A percentile compares a stretch with the other conserved stretches of the same genome.
Evolutionary conservation across 116 monocot genomes (phyloP).

Genomic region (Posidonia oceanica): DNA sequence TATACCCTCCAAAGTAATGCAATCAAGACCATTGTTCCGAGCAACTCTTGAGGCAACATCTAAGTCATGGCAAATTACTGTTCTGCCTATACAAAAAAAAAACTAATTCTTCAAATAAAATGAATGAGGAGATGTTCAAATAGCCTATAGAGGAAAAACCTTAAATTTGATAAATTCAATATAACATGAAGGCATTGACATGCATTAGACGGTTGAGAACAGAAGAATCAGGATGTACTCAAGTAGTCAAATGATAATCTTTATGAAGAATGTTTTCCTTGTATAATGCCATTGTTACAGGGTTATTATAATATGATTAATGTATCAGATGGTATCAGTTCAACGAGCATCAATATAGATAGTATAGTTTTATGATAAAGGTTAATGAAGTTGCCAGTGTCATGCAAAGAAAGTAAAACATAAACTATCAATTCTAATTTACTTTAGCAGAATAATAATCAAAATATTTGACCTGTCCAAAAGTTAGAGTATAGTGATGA

Average conservation of each 20-base stretch:
- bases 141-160: background rate
- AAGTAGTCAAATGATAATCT: no score
- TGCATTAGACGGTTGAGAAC: no score
- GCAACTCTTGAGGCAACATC: constrained; percentile 93
- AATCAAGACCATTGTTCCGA: constrained; percentile 70
- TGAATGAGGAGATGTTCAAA: background rate
- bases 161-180: background rate
- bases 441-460: background rate
- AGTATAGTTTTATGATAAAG: no score
- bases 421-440: background rate
- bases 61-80: constrained; percentile 90
- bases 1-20: constrained; percentile 90
- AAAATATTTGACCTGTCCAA: constrained; percentile 49
- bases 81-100: constrained; percentile 52
- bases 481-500: constrained; percentile 54
- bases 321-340: no score
- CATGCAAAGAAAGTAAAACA: background rate
- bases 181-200: background rate
- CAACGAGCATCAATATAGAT: no score
- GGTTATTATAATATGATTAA: no score
- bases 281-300: no score
- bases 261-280: no score
- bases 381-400: no score
- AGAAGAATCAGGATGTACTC: no score
- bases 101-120: background rate